Evolutionary conservation across 768 basidiomycete genomes (phyloP).

Genomic region (Collybiopsis luxurians): DNA sequence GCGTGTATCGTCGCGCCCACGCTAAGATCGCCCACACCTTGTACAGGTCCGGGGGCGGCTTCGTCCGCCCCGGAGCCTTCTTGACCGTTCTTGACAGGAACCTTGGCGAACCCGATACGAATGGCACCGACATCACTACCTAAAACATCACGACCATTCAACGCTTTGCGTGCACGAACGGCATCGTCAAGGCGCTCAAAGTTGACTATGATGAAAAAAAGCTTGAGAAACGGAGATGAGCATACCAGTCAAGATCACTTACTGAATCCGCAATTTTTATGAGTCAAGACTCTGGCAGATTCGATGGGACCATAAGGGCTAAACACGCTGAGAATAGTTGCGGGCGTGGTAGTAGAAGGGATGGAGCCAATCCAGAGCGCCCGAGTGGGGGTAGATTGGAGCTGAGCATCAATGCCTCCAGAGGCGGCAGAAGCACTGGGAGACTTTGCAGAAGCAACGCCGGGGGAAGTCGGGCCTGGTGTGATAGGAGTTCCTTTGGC

Average conservation of each 20-base stretch:
- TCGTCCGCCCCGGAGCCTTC: slow-evolving; percentile 66
- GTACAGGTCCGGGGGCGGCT: slow-evolving; percentile 61
- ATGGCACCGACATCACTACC: slow-evolving; percentile 97
- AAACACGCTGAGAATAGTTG: slow-evolving; percentile 93
- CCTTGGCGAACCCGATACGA: slow-evolving; percentile 94
- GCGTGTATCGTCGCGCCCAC: slow-evolving; percentile 89
- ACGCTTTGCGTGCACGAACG: slow-evolving; percentile 89
- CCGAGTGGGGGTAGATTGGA: slow-evolving; percentile 89
- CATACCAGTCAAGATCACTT: slow-evolving; percentile 27
- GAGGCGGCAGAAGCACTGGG: slow-evolving; percentile 48
- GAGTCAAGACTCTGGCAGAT: slow-evolving; percentile 91
- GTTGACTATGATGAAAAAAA: slow-evolving; percentile 62
- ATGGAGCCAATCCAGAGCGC: slow-evolving; percentile 99
- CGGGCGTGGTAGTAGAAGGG: slow-evolving; percentile 91
- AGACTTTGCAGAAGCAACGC: slow-evolving; percentile 42
- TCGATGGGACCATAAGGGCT: slow-evolving; percentile 98
- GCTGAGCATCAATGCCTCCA: slow-evolving; percentile 76
- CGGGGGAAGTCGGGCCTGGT: slow-evolving; percentile 65
- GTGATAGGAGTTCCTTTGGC: slow-evolving; percentile 71
- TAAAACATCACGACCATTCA: slow-evolving; percentile 94
- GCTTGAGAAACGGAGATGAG: slow-evolving; percentile 6
- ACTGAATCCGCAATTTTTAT: slow-evolving; percentile 96
- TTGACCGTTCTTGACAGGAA: slow-evolving; percentile 85
- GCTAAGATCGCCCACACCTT: slow-evolving; percentile 81
- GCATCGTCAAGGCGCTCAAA: slow-evolving; percentile 98